Evolutionary conservation across 495 filamentous ascomycete genomes (phyloP), one percentile per base, ranked within the genome.

Genomic region (Thozetella sp.): DNA sequence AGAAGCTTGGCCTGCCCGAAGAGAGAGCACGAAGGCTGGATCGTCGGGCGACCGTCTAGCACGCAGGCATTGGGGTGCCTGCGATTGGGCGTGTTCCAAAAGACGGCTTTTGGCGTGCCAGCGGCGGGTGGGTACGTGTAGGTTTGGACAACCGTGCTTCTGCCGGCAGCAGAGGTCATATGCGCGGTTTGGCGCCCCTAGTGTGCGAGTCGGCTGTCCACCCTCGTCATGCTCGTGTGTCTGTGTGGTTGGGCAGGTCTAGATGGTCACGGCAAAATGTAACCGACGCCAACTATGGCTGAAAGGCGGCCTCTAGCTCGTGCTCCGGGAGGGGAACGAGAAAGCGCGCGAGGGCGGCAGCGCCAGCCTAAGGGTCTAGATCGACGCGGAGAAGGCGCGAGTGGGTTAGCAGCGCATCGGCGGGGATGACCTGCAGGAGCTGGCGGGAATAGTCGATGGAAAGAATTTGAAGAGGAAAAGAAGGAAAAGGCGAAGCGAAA

Each of bases 51-150:
- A 13, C 10, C n/a, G n/a, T 15, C 30, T 19, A 19, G 43, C 43
- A 48, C 43, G 43, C 43, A 20, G 43, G 43, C 43, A 48, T 48
- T 9, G 43, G 43, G 9, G 20, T 10, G 12, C 3, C 11, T n/a
- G 20, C 43, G 43, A 48, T 48, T 48, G 43, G 30, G 43, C 20
- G 43, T 48, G 43, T 48, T 48, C n/a, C 43, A 48, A 48, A 48
- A 3, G 43, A n/a, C 43, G 10, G 43, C 11, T 11, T 48, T 20
- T 10, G 17, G 17, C 30, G 30, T 37, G 30, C 17, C 30, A 17
- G 30, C 17, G 30, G 30, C 30, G 30, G 30, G 17, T 37, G 30
- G 30, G 17, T 6, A 6, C 9, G 30, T 9, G 30, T 17, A 37
- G 43, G 43, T 20, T 4, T 4, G 43, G 20, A 19, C 12, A n/a